A percentile compares a stretch with the other conserved stretches of the same genome.
Evolutionary conservation across 2,329 filamentous ascomycete species (phyloP).

Genomic region (Geoglossum cookeanum): DNA sequence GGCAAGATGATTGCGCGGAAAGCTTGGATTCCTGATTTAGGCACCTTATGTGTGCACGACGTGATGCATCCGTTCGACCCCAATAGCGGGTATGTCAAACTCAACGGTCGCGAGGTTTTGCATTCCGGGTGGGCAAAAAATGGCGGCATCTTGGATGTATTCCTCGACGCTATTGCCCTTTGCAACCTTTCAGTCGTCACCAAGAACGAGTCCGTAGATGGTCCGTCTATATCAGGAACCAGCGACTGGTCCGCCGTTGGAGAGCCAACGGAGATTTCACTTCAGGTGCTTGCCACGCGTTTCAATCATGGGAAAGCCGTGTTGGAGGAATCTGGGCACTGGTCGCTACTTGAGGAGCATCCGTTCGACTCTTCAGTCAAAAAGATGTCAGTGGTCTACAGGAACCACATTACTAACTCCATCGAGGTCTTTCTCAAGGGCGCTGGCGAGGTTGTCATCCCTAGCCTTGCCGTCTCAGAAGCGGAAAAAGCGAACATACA

Average conservation of each 20-base stretch:
- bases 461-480: conserved; percentile 30
- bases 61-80: conserved; percentile 39
- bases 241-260: conserved; percentile 41
- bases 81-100: conserved; percentile 22
- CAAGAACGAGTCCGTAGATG: conserved; percentile 20
- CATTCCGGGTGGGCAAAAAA: conserved; percentile 23
- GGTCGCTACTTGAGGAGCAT: conserved; percentile 45
- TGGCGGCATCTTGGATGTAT: conserved; percentile 32
- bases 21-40: conserved; percentile 37
- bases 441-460: conserved; percentile 51
- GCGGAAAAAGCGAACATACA: conserved; percentile 31
- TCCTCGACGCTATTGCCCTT: conserved; percentile 42
- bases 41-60: conserved; percentile 37
- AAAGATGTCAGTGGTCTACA: conserved; percentile 56
- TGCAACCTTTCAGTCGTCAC: conserved; percentile 46
- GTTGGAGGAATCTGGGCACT: conserved; percentile 29
- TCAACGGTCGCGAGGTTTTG: conserved; percentile 14
- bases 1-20: conserved; percentile 44
- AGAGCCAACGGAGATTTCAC: conserved; percentile 54
- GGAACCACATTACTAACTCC: conserved; percentile 31
- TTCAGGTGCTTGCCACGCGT: conserved; percentile 52
- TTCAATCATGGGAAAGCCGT: conserved; percentile 38
- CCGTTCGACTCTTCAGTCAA: conserved; percentile 59
- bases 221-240: neutral
- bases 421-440: conserved; percentile 40